Conservation (phyloP, 352 stramenopile genomes). For the Phytophthora europaea region DNA sequence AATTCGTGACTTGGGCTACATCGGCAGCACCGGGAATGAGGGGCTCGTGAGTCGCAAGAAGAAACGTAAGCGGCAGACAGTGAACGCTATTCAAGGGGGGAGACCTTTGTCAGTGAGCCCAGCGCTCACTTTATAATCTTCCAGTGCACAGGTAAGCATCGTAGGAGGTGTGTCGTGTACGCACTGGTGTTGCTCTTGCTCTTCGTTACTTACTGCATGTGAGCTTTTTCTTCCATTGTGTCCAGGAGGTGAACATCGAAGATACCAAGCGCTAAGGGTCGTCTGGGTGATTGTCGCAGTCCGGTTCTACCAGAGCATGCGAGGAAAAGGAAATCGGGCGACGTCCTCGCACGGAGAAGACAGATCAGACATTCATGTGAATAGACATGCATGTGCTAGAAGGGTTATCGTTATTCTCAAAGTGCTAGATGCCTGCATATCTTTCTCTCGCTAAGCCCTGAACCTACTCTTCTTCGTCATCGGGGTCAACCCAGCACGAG, state of each 20-base stretch:
- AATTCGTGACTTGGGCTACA: background rate
- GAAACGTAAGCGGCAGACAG: background rate
- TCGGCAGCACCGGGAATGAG: constrained; percentile 1
- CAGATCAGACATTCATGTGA: no score
- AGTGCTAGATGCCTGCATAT: no score
- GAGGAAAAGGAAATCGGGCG: no score
- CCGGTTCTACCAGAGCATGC: no score
- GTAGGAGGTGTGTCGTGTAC: background rate
- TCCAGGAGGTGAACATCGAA: background rate
- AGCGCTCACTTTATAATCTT: background rate
- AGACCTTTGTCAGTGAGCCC: background rate
- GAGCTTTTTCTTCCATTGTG: background rate
- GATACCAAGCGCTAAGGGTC: background rate
- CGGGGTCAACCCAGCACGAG: no score
- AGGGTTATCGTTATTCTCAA: no score
- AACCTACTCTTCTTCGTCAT: no score
- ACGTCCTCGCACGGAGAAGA: no score
- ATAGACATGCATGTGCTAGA: no score
- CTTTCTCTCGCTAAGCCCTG: no score
- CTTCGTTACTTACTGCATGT: background rate
- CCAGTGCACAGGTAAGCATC: constrained; percentile 1
- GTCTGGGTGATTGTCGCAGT: no score
- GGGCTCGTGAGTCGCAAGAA: constrained; percentile 5
- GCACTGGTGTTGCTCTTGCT: background rate
- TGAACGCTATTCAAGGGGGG: background rate